Conservation (phyloP, 768 basidiomycete species). For the Leccinum olivaceopallidum region DNA sequence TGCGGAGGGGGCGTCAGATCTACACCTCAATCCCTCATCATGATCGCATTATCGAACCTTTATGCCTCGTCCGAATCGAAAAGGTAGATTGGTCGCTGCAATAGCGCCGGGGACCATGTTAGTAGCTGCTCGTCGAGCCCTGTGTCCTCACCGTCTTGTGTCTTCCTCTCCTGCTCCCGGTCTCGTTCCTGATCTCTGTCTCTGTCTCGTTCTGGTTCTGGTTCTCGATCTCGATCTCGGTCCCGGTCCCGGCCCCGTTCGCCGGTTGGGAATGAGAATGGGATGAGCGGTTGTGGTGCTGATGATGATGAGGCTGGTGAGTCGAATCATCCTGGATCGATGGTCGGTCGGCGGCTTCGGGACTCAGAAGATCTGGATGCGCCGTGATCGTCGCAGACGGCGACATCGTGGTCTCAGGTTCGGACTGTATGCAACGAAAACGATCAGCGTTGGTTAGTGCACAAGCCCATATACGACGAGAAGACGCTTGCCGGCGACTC, state of each 20-base stretch:
- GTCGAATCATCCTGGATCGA: constrained; percentile 21
- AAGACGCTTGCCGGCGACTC: constrained; percentile 44
- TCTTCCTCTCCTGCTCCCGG: background rate
- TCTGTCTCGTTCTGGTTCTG: background rate
- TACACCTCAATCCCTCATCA: background rate
- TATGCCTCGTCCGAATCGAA: constrained; percentile 29
- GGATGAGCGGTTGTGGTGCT: background rate
- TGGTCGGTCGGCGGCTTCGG: constrained; percentile 38
- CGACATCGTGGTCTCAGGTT: constrained; percentile 39
- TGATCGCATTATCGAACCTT: background rate
- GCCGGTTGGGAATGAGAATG: background rate
- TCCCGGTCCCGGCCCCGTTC: background rate
- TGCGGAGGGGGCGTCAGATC: background rate
- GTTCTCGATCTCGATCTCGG: too few species aligned
- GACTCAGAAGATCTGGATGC: constrained; percentile 44
- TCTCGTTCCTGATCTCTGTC: background rate
- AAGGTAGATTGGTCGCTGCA: constrained; percentile 32
- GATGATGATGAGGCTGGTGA: constrained; percentile 1
- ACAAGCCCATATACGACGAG: background rate
- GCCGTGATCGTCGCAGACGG: constrained; percentile 28
- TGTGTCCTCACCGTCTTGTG: constrained; percentile 1
- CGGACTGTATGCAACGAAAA: constrained; percentile 34
- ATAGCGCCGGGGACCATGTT: constrained; percentile 29
- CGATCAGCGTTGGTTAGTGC: background rate
- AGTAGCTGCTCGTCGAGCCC: constrained; percentile 8